Evolutionary conservation across 208 protist genomes (phyloP).

Genomic region (Acanthamoeba healyi): DNA sequence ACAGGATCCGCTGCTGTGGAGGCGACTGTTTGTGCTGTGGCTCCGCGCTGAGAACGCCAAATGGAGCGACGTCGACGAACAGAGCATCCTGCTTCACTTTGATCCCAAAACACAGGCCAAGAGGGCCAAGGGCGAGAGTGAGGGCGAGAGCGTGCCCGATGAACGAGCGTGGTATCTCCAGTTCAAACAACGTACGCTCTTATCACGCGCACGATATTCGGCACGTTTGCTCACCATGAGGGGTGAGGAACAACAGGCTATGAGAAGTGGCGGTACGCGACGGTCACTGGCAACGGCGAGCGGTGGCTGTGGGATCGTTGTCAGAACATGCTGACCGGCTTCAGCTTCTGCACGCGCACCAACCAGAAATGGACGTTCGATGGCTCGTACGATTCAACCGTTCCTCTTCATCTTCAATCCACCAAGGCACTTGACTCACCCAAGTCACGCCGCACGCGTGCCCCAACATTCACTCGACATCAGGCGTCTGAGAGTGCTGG

Average conservation of each 20-base stretch:
- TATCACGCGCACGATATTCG: not conserved
- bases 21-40: not conserved
- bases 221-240: not conserved
- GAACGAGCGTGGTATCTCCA: not conserved
- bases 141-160: not conserved
- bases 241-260: not conserved
- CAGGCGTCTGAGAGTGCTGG: not conserved
- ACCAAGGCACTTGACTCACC: not conserved
- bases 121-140: not conserved
- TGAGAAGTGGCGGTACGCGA: not conserved
- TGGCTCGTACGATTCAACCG: not conserved
- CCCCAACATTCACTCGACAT: not conserved
- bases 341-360: conserved; percentile 15
- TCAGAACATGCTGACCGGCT: not conserved
- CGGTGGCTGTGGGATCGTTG: not conserved
- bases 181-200: not conserved
- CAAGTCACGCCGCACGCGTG: not conserved
- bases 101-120: not conserved
- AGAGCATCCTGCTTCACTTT: not conserved
- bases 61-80: not conserved
- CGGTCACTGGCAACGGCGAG: not conserved
- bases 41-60: not conserved
- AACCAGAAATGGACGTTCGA: not conserved
- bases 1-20: conserved; percentile 18
- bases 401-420: not conserved